Evolutionary conservation across 257 asterid species (phyloP).

Genomic region (Capsicum chinense): DNA sequence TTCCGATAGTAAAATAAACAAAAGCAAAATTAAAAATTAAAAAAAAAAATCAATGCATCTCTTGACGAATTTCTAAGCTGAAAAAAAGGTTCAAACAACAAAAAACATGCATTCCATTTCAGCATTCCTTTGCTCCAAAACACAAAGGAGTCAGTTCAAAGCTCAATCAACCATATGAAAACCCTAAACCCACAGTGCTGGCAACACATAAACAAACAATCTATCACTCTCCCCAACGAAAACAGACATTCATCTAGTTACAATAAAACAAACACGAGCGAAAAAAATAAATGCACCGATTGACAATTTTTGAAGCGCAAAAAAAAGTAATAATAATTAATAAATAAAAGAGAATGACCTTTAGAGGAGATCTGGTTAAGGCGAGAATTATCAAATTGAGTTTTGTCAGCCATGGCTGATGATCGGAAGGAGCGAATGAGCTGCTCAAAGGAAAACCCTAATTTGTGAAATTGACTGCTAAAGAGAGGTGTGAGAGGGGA

Average conservation of each 20-base stretch:
- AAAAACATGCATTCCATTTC: too few species aligned
- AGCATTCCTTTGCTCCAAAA: background rate
- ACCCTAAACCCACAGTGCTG: too few species aligned
- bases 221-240: too few species aligned
- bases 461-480: conserved; percentile 37
- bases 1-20: too few species aligned
- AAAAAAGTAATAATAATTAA: background rate
- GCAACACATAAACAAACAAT: too few species aligned
- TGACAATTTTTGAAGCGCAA: background rate
- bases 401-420: conserved; percentile 70
- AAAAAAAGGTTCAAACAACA: too few species aligned
- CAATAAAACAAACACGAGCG: background rate
- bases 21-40: too few species aligned
- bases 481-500: conserved; percentile 33
- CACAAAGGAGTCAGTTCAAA: background rate
- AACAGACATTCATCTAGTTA: too few species aligned
- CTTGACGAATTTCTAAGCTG: too few species aligned
- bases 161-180: too few species aligned
- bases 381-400: conserved; percentile 51
- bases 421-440: conserved; percentile 30
- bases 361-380: conserved; percentile 60
- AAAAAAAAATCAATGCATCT: too few species aligned
- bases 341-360: conserved; percentile 33
- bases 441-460: conserved; percentile 40
- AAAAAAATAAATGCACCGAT: background rate